Base-by-base conservation (phyloP, 129 eudicot species). In the Solidago caesia region DNA sequence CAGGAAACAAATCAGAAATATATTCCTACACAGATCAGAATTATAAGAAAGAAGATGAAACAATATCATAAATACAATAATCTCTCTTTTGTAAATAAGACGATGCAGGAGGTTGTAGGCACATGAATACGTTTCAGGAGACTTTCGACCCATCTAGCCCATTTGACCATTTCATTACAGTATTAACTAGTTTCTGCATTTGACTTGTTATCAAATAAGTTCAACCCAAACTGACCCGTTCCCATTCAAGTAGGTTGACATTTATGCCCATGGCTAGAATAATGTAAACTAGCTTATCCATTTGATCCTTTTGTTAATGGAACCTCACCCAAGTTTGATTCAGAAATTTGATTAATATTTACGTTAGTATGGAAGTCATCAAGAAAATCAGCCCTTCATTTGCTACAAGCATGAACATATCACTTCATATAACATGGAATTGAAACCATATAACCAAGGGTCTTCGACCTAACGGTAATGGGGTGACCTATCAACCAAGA, bases 381-480 rank as follows among this genome's bases (percentile, higher is more conserved):
- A 53, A 21, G 25, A 53, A 53, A 5, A 5, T 53, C 59, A 53
- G 10, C 8, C 8, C 15, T 12, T 12, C 25, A 12, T 52, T 52
- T 7, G 59, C 39, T 13, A 21, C 42, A 11, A 39, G 58, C 43
- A 47, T 4, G 7, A 43, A 46, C 11, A 57, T 45, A 61, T 58
- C 60, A 73, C n/a, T 9, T 47, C 47, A 49, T 64, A 21, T 64
- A 49, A 62, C 70, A 47, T 46, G n/a, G 6, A 67, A 27, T 15
- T 25, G 72, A 27, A 55, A 21, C 21, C 21, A 21, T 21, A 21
- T 21, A 21, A 21, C 21, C 21, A 33, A 33, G 39, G 39, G 39
- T 33, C 39, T 33, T 33, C 0, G 39, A 33, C 39, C 39, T 33
- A 33, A 1, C 39, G 3, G 3, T 33, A 33, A 0, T 33, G 39